Percentiles rank a stretch among this genome's conserved stretches.
Evolutionary conservation across 345 rosid genomes (phyloP).

Genomic region (Brassica carinata): DNA sequence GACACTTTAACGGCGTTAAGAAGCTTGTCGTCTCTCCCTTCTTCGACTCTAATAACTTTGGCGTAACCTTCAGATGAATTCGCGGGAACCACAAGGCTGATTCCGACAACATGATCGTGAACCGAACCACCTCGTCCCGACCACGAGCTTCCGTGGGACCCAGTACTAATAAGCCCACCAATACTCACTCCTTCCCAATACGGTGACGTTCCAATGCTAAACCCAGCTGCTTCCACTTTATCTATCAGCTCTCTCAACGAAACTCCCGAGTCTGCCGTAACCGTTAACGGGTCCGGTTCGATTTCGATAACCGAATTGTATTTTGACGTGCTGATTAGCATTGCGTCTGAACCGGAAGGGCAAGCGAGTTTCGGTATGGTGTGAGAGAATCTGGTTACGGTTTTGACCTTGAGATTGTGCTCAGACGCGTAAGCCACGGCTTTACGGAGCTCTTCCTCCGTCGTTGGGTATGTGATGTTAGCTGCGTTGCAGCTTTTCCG

Average conservation of each 20-base stretch:
- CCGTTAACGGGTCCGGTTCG: constrained; percentile 50
- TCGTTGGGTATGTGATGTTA: constrained; percentile 56
- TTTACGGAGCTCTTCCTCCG: constrained; percentile 64
- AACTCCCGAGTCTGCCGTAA: constrained; percentile 75
- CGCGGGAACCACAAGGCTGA: constrained; percentile 67
- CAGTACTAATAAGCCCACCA: constrained; percentile 82
- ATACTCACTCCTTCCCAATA: constrained; percentile 96
- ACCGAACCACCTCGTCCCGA: constrained; percentile 91
- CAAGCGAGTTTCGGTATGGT: constrained; percentile 87
- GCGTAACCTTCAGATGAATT: constrained; percentile 62
- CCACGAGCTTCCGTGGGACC: constrained; percentile 98
- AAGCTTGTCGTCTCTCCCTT: constrained; percentile 50
- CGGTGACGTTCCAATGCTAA: constrained; percentile 74
- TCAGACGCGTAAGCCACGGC: constrained; percentile 63
- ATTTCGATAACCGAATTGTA: constrained; percentile 52
- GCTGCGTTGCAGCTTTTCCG: constrained; percentile 57
- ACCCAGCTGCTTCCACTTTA: constrained; percentile 61
- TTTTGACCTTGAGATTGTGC: constrained; percentile 64
- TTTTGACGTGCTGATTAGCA: constrained; percentile 69
- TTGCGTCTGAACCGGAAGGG: constrained; percentile 51
- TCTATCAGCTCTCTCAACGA: constrained; percentile 64
- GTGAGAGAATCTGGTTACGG: constrained; percentile 72
- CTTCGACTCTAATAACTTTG: constrained; percentile 53
- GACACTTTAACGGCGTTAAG: constrained; percentile 78
- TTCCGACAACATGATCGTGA: constrained; percentile 80